Conservation (phyloP, 129 eudicot species). For the Flaveria robusta region DNA sequence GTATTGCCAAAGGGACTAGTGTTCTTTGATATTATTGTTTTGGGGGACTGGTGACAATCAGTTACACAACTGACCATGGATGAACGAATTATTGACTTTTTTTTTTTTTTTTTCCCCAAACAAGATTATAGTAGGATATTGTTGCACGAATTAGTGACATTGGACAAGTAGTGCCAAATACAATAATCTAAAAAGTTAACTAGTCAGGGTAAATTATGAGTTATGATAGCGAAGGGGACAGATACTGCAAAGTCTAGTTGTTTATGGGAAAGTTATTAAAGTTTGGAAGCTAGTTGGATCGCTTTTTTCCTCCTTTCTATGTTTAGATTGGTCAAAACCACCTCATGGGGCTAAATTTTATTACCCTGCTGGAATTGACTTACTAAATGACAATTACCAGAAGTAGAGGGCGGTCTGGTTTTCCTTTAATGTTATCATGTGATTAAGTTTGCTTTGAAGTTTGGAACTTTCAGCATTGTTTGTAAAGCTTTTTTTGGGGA, state of each 20-base stretch:
- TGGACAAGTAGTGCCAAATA: slow-evolving; percentile 14
- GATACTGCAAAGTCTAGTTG: slow-evolving; percentile 2
- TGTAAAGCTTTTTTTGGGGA: neutral
- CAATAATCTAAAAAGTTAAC: neutral
- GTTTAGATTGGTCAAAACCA: neutral
- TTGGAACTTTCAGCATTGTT: neutral
- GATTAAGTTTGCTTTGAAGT: slow-evolving; percentile 14
- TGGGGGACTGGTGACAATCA: slow-evolving; percentile 6
- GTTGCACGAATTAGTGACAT: neutral
- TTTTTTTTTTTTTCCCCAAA: slow-evolving; percentile 23
- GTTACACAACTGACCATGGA: slow-evolving; percentile 5
- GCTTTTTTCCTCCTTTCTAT: neutral
- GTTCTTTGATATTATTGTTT: slow-evolving; percentile 8
- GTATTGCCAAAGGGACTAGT: neutral
- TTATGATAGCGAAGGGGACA: slow-evolving; percentile 20
- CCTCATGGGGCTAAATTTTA: neutral
- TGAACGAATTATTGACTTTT: neutral
- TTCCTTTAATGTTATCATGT: neutral
- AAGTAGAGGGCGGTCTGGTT: slow-evolving; percentile 2
- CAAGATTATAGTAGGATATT: neutral
- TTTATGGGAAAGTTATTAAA: slow-evolving; percentile 18
- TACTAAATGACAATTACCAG: slow-evolving; percentile 12
- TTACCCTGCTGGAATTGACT: slow-evolving; percentile 17
- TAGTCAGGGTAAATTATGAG: neutral
- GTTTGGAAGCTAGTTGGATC: slow-evolving; percentile 15